Percentiles rank a stretch among this genome's conserved stretches.
These are phyloP conservation scores for Ceratocystis alfenasii DNA, from an alignment of 2,329 filamentous ascomycete species.

Conservation along the genomic window DNA sequence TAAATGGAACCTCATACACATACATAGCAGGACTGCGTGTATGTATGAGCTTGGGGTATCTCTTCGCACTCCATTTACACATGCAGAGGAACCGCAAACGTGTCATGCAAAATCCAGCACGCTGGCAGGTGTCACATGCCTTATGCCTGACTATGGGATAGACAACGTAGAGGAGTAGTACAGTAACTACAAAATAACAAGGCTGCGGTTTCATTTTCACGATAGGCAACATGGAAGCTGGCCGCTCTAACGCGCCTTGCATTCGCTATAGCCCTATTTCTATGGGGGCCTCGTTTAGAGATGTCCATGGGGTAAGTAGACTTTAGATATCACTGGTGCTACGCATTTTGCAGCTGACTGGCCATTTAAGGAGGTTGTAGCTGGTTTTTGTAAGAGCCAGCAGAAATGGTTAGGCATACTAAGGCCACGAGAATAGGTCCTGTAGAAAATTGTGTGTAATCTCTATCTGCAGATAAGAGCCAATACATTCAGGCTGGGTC, in stretches of 20 bases:
- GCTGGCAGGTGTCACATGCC: constrained; percentile 1
- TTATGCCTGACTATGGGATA: neutral
- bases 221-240: neutral
- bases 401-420: no score
- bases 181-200: neutral
- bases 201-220: neutral
- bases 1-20: neutral
- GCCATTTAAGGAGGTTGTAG: neutral
- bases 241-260: neutral
- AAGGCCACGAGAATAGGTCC: no score
- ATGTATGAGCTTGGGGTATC: neutral
- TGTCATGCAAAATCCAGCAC: constrained; percentile 5
- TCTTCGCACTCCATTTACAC: neutral
- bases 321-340: neutral
- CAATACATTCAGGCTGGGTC: no score
- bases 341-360: neutral
- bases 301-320: neutral
- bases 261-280: neutral
- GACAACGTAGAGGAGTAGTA: neutral
- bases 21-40: neutral
- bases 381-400: no score
- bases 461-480: no score
- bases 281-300: neutral
- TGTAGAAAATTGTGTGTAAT: no score
- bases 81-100: constrained; percentile 1